phyloP scores from a whole-genome alignment of 345 rosid species.

The Gynandropsis gynandra region DNA sequence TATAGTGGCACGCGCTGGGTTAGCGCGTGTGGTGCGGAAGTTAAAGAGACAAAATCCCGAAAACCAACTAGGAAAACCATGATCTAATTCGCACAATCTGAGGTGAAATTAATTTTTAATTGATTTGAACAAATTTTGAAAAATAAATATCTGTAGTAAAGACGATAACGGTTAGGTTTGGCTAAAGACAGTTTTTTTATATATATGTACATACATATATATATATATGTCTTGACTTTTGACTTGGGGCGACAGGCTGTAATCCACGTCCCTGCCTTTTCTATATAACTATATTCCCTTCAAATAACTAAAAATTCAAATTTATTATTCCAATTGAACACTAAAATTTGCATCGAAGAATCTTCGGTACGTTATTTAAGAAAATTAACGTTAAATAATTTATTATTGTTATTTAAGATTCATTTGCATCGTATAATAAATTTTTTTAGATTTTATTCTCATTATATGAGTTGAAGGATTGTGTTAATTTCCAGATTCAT shows the following conservation, averaged over 20 bases:
- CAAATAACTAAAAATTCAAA: conserved; percentile 13
- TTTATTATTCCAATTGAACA: neutral
- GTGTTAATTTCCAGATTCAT: too few relatives aligned
- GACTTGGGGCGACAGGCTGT: conserved; percentile 27
- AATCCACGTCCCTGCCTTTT: conserved; percentile 19
- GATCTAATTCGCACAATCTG: conserved; percentile 26
- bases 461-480: too few relatives aligned
- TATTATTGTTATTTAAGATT: too few relatives aligned
- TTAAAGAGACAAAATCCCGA: conserved; percentile 28
- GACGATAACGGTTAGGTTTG: conserved; percentile 29
- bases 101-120: conserved; percentile 15
- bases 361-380: too few relatives aligned
- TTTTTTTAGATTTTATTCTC: too few relatives aligned
- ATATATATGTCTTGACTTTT: conserved; percentile 22
- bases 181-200: conserved; percentile 27
- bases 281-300: conserved; percentile 20
- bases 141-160: conserved; percentile 19
- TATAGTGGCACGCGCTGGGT: neutral
- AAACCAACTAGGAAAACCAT: conserved; percentile 27
- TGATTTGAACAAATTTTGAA: neutral
- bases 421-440: too few relatives aligned
- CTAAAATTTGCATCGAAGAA: conserved; percentile 22
- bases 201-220: too few relatives aligned
- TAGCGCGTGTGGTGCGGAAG: conserved; percentile 6
- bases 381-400: too few relatives aligned